Percentiles rank a stretch among this genome's conserved stretches.
These are phyloP conservation scores for Lactarius indigo DNA, from an alignment of 768 basidiomycete species.

Conservation along the genomic window DNA sequence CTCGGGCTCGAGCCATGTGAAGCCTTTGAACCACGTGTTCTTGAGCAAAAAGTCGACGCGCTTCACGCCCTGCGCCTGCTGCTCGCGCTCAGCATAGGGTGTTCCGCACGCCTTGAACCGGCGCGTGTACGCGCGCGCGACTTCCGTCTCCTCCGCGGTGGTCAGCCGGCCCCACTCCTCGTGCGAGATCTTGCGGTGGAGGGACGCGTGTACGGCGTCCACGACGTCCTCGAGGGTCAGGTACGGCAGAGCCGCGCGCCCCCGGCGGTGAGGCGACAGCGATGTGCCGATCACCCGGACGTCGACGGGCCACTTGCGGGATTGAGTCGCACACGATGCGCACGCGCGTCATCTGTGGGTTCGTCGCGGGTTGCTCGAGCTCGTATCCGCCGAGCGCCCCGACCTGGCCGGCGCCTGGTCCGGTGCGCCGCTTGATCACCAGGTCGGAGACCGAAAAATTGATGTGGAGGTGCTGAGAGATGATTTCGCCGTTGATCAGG, in stretches of 20 bases:
- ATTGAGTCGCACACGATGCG: constrained; percentile 22
- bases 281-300: constrained; percentile 21
- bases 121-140: constrained; percentile 27
- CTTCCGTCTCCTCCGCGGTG: constrained; percentile 21
- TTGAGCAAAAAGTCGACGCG: constrained; percentile 24
- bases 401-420: neutral
- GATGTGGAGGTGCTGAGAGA: constrained; percentile 11
- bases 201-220: constrained; percentile 15
- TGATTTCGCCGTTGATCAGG: constrained; percentile 22
- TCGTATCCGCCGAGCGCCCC: constrained; percentile 16
- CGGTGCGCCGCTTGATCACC: constrained; percentile 10
- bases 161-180: constrained; percentile 24
- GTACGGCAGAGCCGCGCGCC: constrained; percentile 18
- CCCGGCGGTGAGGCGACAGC: constrained; percentile 18
- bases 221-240: constrained; percentile 25
- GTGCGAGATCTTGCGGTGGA: constrained; percentile 27
- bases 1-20: constrained; percentile 22
- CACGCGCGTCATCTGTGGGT: constrained; percentile 24
- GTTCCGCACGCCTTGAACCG: constrained; percentile 22
- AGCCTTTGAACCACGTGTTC: constrained; percentile 23
- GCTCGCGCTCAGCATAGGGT: constrained; percentile 10
- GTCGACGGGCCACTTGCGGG: constrained; percentile 26
- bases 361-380: constrained; percentile 25
- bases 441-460: constrained; percentile 17
- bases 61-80: constrained; percentile 25